These are phyloP conservation scores for Mycosphaerelloides madeirae DNA, from an alignment of 2,329 filamentous ascomycete species.

Conservation along the genomic window DNA sequence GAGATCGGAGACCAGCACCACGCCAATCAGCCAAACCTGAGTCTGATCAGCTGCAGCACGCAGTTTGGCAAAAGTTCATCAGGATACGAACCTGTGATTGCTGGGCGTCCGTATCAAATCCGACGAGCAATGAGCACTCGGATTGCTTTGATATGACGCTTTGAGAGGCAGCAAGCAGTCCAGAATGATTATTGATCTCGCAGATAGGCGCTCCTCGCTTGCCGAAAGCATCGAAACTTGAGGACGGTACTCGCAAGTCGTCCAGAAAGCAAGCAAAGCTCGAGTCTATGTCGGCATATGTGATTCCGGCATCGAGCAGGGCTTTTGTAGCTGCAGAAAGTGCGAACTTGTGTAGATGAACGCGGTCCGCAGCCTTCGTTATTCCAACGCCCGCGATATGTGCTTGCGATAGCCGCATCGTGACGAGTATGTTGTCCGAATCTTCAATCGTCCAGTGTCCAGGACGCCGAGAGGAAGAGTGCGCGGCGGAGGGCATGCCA, in stretches of 20 bases:
- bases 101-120: conserved; percentile 11
- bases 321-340: conserved; percentile 24
- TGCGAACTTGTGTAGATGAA: conserved; percentile 7
- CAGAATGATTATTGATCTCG: conserved; percentile 19
- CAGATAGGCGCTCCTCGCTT: conserved; percentile 17
- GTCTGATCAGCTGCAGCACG: neutral
- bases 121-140: conserved; percentile 21
- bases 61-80: neutral
- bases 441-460: neutral
- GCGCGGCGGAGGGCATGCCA: too few species aligned
- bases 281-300: conserved; percentile 23
- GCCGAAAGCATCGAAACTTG: conserved; percentile 21
- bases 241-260: conserved; percentile 12
- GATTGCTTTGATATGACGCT: conserved; percentile 16
- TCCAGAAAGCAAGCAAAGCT: conserved; percentile 20
- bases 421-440: neutral
- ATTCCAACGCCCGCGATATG: conserved; percentile 24
- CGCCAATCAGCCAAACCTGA: conserved; percentile 11
- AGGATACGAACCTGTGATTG: neutral
- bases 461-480: too few species aligned
- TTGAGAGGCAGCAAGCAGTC: conserved; percentile 17
- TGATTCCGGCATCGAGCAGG: conserved; percentile 25
- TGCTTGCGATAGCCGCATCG: conserved; percentile 15
- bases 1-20: conserved; percentile 22
- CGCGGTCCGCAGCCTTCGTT: conserved; percentile 4